These are phyloP conservation scores for Insectozyma bohioensis DNA, from an alignment of 1,139 yeast genomes.

Conservation along the genomic window DNA sequence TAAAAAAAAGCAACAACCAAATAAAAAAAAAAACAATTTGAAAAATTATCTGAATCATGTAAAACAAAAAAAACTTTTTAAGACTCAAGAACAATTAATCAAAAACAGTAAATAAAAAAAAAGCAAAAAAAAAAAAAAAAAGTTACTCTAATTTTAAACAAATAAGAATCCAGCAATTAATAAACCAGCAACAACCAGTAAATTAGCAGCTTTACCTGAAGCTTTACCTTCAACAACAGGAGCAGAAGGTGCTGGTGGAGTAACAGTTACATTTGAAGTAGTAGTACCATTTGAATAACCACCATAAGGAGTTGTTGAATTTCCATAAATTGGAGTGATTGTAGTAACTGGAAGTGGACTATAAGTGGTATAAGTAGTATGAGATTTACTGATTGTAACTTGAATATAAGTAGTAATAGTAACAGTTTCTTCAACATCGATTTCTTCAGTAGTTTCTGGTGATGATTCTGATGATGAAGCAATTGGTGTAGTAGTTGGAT, in stretches of 20 bases:
- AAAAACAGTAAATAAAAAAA: too few species aligned
- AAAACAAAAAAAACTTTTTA: too few species aligned
- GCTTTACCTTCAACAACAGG: constrained; percentile 2
- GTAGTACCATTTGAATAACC: too few species aligned
- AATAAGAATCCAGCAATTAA: not conserved
- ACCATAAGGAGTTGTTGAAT: too few species aligned
- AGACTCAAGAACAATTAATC: too few species aligned
- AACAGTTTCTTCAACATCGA: not conserved
- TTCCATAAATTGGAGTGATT: not conserved
- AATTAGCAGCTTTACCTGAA: not conserved
- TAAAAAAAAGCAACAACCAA: too few species aligned
- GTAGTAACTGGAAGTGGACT: not conserved
- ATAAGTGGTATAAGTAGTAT: constrained; percentile 1
- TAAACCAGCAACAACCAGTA: constrained; percentile 1
- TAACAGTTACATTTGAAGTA: not conserved
- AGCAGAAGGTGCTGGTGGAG: constrained; percentile 1
- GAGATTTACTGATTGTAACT: constrained; percentile 1
- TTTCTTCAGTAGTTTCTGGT: too few species aligned
- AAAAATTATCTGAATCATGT: too few species aligned
- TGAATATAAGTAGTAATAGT: constrained; percentile 1
- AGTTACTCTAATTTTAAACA: not conserved
- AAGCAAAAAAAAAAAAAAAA: too few species aligned
- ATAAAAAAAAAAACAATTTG: too few species aligned
- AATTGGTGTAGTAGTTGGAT: constrained; percentile 1
- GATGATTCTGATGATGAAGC: not conserved